phyloP scores from a whole-genome alignment of 176 grass and related monocot genomes.

The Phoenix roebelenii region DNA sequence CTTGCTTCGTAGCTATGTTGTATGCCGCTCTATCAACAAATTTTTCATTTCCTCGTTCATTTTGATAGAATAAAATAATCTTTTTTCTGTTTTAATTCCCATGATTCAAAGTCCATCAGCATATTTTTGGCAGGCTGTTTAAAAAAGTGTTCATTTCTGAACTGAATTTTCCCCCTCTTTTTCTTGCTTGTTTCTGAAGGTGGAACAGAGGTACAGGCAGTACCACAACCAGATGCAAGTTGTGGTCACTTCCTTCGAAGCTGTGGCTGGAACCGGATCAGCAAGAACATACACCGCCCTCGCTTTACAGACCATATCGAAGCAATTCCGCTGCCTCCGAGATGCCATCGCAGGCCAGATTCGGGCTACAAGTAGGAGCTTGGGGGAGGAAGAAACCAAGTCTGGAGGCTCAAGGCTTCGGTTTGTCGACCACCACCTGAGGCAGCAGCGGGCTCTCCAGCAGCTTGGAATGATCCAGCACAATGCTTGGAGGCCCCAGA shows the following conservation, averaged over 20 bases:
- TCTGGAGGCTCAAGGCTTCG: constrained; percentile 54
- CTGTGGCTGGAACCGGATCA: constrained; percentile 46
- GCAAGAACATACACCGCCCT: constrained; percentile 87
- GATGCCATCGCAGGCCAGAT: constrained; percentile 77
- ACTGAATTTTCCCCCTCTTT: neutral
- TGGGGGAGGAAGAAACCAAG: constrained; percentile 64
- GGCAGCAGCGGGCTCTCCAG: constrained; percentile 88
- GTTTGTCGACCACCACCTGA: constrained; percentile 91
- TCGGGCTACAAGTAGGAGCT: constrained; percentile 48
- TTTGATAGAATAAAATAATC: too few relatives aligned
- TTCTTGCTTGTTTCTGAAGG: constrained; percentile 23
- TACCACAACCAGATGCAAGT: constrained; percentile 97
- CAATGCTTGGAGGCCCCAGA: constrained; percentile 88
- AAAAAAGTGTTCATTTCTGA: neutral
- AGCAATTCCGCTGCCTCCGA: constrained; percentile 86
- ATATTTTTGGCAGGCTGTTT: too few relatives aligned
- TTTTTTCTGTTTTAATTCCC: too few relatives aligned
- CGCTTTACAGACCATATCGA: constrained; percentile 87
- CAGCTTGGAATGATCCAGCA: constrained; percentile 97
- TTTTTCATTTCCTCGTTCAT: too few relatives aligned
- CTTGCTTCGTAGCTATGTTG: too few relatives aligned
- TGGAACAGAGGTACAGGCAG: constrained; percentile 96
- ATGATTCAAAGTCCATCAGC: too few relatives aligned
- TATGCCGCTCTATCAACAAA: too few relatives aligned
- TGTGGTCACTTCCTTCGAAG: constrained; percentile 75